A percentile compares a stretch with the other conserved stretches of the same genome.
Conservation (phyloP, 2,329 filamentous ascomycete genomes). For the Hymenoscyphus salicellus region DNA sequence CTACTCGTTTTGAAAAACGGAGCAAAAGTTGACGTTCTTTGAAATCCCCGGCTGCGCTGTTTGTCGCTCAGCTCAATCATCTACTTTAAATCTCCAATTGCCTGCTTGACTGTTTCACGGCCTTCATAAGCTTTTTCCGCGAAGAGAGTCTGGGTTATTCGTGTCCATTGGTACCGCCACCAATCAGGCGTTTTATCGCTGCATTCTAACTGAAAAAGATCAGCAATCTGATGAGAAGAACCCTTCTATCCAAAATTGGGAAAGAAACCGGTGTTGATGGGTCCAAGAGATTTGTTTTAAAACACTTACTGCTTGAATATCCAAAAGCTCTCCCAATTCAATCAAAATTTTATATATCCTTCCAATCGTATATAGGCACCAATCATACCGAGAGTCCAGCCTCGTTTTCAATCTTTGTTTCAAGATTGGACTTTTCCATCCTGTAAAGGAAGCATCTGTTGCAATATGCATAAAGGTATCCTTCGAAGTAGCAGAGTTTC, state of each 20-base stretch:
- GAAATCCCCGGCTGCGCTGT: neutral
- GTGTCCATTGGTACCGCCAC: constrained; percentile 8
- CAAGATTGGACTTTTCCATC: constrained; percentile 7
- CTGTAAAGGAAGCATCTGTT: neutral
- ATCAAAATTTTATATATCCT: constrained; percentile 5
- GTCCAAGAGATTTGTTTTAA: no score
- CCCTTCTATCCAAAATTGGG: no score
- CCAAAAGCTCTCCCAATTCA: constrained; percentile 1
- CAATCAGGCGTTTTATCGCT: constrained; percentile 8
- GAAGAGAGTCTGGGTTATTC: neutral
- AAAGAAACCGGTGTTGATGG: no score
- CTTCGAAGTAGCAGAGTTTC: neutral
- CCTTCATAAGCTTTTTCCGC: constrained; percentile 3
- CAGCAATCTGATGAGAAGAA: neutral
- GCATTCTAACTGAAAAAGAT: neutral
- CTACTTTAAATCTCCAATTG: constrained; percentile 8
- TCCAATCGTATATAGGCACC: constrained; percentile 3
- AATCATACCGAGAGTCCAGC: constrained; percentile 7
- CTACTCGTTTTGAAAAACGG: constrained; percentile 1
- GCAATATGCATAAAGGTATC: constrained; percentile 1
- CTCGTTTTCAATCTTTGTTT: neutral
- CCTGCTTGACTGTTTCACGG: neutral
- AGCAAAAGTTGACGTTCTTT: neutral
- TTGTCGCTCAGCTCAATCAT: constrained; percentile 10
- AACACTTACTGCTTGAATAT: constrained; percentile 6